Base-by-base conservation (phyloP, 2,329 filamentous ascomycete genomes). In the Phialophora expanda region DNA sequence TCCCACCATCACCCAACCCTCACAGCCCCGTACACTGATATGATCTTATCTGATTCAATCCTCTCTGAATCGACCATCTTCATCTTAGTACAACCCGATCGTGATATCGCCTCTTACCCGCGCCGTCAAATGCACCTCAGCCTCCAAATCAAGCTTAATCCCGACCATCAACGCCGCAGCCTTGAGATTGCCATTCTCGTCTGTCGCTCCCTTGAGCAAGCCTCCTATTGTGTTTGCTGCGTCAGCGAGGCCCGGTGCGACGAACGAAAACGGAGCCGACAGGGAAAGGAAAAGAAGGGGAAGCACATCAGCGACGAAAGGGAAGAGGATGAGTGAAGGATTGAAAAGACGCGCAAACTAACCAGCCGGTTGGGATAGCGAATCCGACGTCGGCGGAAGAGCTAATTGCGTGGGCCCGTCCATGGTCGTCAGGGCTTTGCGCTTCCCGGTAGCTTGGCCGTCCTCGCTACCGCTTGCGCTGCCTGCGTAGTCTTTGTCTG, bases 131-230 rank as follows among this genome's bases (percentile, higher is more conserved):
- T 88, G 85, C 51, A 88, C 84, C 74, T 88, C 86, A 14, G 86
- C 86, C 74, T 88, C 86, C 22, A 88, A 76, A 73, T 88, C 86
- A 41, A 88, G 79, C 79, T 88, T 87, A 78, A 88, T 87, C 63
- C 86, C 86, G 44, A 88, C 80, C 71, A 87, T 80, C 51, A 88
- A 79, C 1, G 84, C 85, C 4, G 86, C 84, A 48, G 83, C 76
- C 76, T 86, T 88, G 66, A 84, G 78, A 71, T 85, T 83, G 66
- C 86, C 85, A 61, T 87, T 77, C 32, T 85, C 82, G 67, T 87
- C 84, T 1, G 58, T 68, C 56, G 66, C 66, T 12, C 62, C 63
- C 34, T 83, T 84, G 68, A 88, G 82, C 38, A 88, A 81, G 70
- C 82, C 79, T 62, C 84, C 83, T 85, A 59, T 51, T 22, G 24